Conservation (phyloP, 176 grass and related monocot species). For the Puccinellia tenuiflora region DNA sequence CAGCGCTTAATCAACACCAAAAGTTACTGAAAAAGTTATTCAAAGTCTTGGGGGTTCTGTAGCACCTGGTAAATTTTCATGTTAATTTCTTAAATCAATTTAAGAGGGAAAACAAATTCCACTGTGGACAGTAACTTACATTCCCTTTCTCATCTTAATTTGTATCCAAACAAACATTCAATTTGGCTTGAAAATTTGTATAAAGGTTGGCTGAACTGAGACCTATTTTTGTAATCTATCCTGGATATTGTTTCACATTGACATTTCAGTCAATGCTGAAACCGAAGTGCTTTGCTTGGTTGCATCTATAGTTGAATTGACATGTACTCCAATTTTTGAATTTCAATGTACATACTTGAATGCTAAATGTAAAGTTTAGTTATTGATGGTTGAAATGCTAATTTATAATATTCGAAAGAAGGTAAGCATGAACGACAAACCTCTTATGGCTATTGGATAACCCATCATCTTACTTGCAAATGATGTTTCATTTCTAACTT, state of each 20-base stretch:
- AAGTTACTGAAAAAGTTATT: not conserved
- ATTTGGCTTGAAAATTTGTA: not conserved
- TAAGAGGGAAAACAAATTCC: not conserved
- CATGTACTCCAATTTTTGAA: not conserved
- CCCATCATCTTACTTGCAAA: not conserved
- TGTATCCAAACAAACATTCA: not conserved
- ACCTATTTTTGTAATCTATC: not conserved
- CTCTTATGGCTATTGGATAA: not conserved
- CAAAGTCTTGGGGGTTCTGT: not conserved
- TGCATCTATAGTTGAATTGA: not conserved
- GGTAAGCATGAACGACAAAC: not conserved
- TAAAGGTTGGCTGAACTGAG: not conserved
- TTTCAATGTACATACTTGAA: not conserved
- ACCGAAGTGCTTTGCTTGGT: not conserved
- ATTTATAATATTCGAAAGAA: not conserved
- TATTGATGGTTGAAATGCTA: not conserved
- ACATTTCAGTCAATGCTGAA: not conserved
- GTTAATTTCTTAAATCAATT: not conserved
- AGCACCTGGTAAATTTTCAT: not conserved
- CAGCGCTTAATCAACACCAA: not conserved
- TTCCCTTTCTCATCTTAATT: not conserved
- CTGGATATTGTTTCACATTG: not conserved
- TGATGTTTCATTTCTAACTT: slow-evolving; percentile 4
- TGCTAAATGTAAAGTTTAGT: not conserved
- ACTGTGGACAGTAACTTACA: not conserved